Evolutionary conservation across 768 basidiomycete genomes (phyloP), one percentile per base, ranked within the genome.

Genomic region (Strobilomyces dryophilus): DNA sequence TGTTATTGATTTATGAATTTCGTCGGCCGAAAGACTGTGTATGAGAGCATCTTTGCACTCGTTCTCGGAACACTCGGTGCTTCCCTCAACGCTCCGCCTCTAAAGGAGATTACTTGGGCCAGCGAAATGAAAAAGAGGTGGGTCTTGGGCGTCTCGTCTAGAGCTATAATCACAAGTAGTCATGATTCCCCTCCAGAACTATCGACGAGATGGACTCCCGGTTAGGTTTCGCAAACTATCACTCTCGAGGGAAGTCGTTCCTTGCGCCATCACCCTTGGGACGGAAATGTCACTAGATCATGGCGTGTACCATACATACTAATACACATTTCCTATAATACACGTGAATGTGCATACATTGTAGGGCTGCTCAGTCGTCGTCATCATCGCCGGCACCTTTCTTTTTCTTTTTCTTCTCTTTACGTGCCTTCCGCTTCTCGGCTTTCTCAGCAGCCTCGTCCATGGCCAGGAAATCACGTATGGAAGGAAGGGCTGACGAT

Each of bases 121-220:
- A 90, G 87, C 60, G 91, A 95, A 71, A 93, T 93, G 91, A 80
- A 79, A 61, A 84, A 79, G 64, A 78, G 85, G 91, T 91, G 60
- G 59, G 82, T 69, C 17, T 29, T 8, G 7, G 39, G 29, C 20
- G n/a, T 32, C 44, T 0, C 26, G 4, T 44, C 26, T 18, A 27
- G 20, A 51, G 8, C 29, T 6, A 29, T 29, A 29, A 39, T 15
- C 7, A 21, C 12, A 24, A 39, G 12, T 44, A 20, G 44, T 43
- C 47, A 40, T 51, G 36, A 18, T 8, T 51, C 51, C 27, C n/a
- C 54, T 36, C 35, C 60, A 89, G 87, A 54, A 79, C 81, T 56
- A 85, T 89, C 49, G 87, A 89, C 66, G 84, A 85, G 60, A 86
- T 88, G 83, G 82, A 88, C 61, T 80, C 86, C 15, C 76, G 86